These are phyloP conservation scores for Chiua virens DNA, from an alignment of 768 basidiomycete genomes.

Conservation along the genomic window DNA sequence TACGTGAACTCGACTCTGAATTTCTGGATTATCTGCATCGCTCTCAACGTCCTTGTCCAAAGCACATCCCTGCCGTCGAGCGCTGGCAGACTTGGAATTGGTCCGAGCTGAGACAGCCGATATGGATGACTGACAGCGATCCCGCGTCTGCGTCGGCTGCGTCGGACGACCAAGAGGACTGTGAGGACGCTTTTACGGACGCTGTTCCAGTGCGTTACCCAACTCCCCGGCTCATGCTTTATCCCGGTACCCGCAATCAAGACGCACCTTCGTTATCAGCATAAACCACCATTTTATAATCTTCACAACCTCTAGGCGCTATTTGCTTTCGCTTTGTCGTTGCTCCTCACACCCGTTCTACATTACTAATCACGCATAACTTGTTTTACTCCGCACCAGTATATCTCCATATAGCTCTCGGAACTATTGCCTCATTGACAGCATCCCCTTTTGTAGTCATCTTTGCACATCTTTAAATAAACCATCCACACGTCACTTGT, in stretches of 20 bases:
- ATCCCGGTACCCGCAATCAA: constrained; percentile 9
- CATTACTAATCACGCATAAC: constrained; percentile 26
- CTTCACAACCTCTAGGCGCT: constrained; percentile 11
- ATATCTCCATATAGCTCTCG: constrained; percentile 1
- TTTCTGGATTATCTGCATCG: constrained; percentile 25
- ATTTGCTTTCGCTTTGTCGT: constrained; percentile 18
- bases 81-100: constrained; percentile 36
- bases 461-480: constrained; percentile 14
- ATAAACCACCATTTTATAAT: constrained; percentile 14
- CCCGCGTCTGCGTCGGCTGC: not conserved
- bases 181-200: constrained; percentile 18
- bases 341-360: constrained; percentile 22
- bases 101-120: constrained; percentile 32
- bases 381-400: constrained; percentile 1
- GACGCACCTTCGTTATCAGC: constrained; percentile 15
- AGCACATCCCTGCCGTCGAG: constrained; percentile 23
- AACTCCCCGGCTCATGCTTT: constrained; percentile 12
- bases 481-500: constrained; percentile 25
- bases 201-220: constrained; percentile 13
- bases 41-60: constrained; percentile 23
- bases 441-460: constrained; percentile 28
- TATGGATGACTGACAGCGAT: constrained; percentile 20
- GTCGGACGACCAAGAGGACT: constrained; percentile 23
- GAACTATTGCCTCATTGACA: constrained; percentile 21
- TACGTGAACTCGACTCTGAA: constrained; percentile 27